Conservation (phyloP, 83 land plant genomes). For the Larix sibirica region DNA sequence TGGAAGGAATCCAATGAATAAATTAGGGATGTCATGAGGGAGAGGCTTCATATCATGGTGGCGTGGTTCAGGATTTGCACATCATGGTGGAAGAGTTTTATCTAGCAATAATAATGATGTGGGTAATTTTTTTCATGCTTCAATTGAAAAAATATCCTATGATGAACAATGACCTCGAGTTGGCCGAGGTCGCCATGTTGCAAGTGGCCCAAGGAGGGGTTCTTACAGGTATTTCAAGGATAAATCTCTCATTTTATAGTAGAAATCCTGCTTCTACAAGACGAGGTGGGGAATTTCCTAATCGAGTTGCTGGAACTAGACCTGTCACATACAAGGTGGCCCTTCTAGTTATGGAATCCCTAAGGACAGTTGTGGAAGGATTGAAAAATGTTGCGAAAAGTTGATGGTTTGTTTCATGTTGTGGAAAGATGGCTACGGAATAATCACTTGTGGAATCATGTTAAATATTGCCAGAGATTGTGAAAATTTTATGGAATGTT, state of each 20-base stretch:
- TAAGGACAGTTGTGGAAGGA: no score
- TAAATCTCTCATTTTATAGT: background rate
- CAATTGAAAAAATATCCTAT: constrained; percentile 12
- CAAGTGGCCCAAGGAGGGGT: constrained; percentile 37
- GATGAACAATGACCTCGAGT: constrained; percentile 11
- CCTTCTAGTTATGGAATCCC: no score
- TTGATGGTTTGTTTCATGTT: no score
- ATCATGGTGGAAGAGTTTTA: constrained; percentile 33
- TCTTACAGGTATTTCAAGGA: constrained; percentile 18
- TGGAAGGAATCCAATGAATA: constrained; percentile 24
- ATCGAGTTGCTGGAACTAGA: no score
- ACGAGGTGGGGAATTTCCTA: no score
- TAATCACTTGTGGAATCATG: no score
- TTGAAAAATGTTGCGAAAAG: no score
- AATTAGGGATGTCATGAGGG: constrained; percentile 28
- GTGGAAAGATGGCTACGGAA: no score
- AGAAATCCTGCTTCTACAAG: no score
- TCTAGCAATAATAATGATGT: constrained; percentile 15
- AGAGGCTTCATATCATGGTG: constrained; percentile 34
- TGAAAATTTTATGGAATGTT: no score
- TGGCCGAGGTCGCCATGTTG: constrained; percentile 23
- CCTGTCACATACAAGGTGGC: no score
- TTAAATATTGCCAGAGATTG: no score
- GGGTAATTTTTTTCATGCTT: constrained; percentile 21
- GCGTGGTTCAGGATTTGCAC: background rate